Percentiles rank a stretch among this genome's conserved stretches.
Evolutionary conservation across 2,329 filamentous ascomycete genomes (phyloP).

Genomic region (Corinectria fuckeliana): DNA sequence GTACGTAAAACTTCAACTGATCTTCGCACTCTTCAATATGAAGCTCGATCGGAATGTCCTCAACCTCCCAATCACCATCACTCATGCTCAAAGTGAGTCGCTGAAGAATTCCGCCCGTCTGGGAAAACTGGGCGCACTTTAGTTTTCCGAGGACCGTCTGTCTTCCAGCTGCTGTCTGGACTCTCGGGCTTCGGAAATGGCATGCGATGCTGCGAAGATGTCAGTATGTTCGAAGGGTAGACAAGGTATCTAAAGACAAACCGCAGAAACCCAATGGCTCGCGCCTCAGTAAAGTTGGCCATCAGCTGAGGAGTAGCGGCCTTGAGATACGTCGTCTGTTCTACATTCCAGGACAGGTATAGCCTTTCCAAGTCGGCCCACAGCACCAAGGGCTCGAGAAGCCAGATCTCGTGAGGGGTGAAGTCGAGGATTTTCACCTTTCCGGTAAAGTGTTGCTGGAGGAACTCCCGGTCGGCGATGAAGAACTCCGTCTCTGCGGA

Average conservation of each 20-base stretch:
- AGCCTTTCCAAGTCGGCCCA: slow-evolving; percentile 30
- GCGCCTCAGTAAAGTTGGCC: slow-evolving; percentile 15
- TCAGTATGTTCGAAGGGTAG: fast-evolving
- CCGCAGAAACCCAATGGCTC: slow-evolving; percentile 27
- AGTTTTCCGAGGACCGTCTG: slow-evolving; percentile 16
- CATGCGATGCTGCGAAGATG: slow-evolving; percentile 19
- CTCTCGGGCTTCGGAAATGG: slow-evolving; percentile 31
- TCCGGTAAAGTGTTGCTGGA: slow-evolving; percentile 19
- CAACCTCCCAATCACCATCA: neutral
- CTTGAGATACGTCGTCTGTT: slow-evolving; percentile 4
- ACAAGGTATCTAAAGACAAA: neutral
- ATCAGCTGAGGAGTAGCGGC: neutral
- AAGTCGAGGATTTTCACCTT: slow-evolving; percentile 31
- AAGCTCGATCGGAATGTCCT: neutral
- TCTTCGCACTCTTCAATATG: slow-evolving; percentile 18
- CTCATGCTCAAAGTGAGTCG: neutral
- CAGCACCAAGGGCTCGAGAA: slow-evolving; percentile 24
- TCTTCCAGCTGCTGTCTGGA: neutral
- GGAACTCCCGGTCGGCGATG: slow-evolving; percentile 25
- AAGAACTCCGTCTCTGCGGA: slow-evolving; percentile 28
- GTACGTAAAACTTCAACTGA: slow-evolving; percentile 25
- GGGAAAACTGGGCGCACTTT: neutral
- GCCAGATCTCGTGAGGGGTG: slow-evolving; percentile 29
- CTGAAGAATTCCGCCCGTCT: neutral
- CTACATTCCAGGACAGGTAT: slow-evolving; percentile 30